Base-by-base conservation (phyloP, 1,284 basidiomycete genomes). In the Anthracocystis walkeri region DNA sequence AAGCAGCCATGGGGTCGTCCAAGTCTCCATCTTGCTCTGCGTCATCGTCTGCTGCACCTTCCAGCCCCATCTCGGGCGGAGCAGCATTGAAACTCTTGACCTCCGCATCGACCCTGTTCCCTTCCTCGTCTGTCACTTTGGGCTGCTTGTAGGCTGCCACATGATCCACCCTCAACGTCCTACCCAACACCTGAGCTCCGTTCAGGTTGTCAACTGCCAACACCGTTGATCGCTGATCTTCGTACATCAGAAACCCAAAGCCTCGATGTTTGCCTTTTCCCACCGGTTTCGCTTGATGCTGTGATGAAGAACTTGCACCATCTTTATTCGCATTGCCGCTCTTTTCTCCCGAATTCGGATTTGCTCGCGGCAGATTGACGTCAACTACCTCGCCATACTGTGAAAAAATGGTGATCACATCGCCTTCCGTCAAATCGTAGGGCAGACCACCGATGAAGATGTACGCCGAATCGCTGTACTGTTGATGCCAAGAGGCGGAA, bases 201-300 rank as follows among this genome's bases (percentile, higher is more conserved):
- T 97, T 98, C 86, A 99, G 89, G 87, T 99, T 99, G 87, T 99
- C 97, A 73, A 99, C 96, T 6, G 97, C 97, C 41, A 99, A 89
- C 56, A 98, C 87, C 4, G 97, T 99, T 62, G 93, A 95, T 50
- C 94, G 90, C 86, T 99, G 97, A 87, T 99, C 95, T 86, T 97
- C 93, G 86, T 98, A 99, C 95, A 99, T 98, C 70, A 99, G 87
- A 87, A 98, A 99, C 3, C 91, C 95, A 84, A 99, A 99, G 0
- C 97, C 97, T 79, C 89, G 90, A 4, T 80, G 75, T 44, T 77
- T 75, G 4, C 70, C 72, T 33, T 63, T 70, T 2, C 62, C 58
- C 38, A 44, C 45, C 23, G 18, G 46, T 31, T 33, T 49, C 5
- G 44, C 2, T 23, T 45, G 38, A 10, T 60, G 50, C n/a, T 52